Base-by-base conservation (phyloP, 345 rosid genomes). In the Arabis alpina region DNA sequence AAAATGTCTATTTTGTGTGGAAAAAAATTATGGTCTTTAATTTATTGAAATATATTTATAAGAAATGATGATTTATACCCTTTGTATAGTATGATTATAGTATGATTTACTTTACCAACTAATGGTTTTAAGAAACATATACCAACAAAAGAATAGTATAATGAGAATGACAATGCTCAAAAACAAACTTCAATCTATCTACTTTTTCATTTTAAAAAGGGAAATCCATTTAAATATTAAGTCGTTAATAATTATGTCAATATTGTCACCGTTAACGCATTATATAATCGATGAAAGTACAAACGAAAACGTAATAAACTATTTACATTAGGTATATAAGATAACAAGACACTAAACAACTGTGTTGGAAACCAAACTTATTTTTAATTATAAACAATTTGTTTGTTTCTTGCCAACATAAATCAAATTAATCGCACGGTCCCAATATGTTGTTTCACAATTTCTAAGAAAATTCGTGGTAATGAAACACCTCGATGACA, bases 381-480 rank as follows among this genome's bases (percentile, higher is more conserved):
- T 60, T 45, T 72, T 25, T 25, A 48, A 12, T 48, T 16, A 28
- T 5, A 39, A 64, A 51, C n/a, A 15, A 0, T 7, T 23, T 25
- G 37, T 58, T 24, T 39, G 25, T 0, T 52, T 24, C 14, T 37
- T 58, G 51, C 41, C 54, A 66, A 59, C 55, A 59, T 54, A 74
- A 44, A 66, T 43, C 56, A 43, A 44, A 5, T 60, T 52, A 52
- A 60, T 66, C 73, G 68, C 73, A 67, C 16, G 68, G 78, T 75
- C 64, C 74, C 59, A 69, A 68, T 68, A 54, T 68, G 69, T 61
- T 74, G 78, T 68, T 61, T 68, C 64, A 28, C 64, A 68, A 48
- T 40, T 75, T 75, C 70, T 68, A 68, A 54, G 79, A 59, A 75
- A 68, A 62, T 75, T 68, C 60, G 79, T 61, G 79, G 74, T 68